Conservation (phyloP, 73 alveolate species). For the Stentor roeselii region DNA sequence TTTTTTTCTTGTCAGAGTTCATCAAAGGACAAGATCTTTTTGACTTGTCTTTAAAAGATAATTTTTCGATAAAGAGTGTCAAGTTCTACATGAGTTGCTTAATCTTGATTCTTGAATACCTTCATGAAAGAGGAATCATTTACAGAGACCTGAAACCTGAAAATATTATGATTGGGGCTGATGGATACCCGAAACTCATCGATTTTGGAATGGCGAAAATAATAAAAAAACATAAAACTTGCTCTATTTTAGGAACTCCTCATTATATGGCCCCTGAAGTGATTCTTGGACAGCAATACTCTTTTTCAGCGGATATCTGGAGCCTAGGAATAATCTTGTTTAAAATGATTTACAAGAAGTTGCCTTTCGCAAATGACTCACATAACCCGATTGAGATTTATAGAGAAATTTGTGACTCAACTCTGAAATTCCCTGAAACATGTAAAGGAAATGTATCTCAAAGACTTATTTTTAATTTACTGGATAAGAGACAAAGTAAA, state of each 20-base stretch:
- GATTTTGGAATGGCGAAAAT: slow-evolving; percentile 31
- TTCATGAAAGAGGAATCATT: neutral
- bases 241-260: slow-evolving; percentile 24
- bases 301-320: slow-evolving; percentile 21
- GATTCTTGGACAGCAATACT: slow-evolving; percentile 2
- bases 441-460: too few species aligned
- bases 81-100: neutral
- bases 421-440: neutral
- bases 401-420: neutral
- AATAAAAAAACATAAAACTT: slow-evolving; percentile 9
- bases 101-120: slow-evolving; percentile 19
- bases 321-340: slow-evolving; percentile 20
- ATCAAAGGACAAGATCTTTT: neutral
- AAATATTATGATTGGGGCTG: neutral
- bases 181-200: neutral
- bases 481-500: too few species aligned
- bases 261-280: slow-evolving; percentile 33
- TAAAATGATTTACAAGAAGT: slow-evolving; percentile 2
- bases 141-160: slow-evolving; percentile 17
- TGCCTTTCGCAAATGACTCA: slow-evolving; percentile 5
- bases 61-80: too few species aligned
- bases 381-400: neutral
- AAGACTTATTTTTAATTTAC: too few species aligned
- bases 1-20: neutral
- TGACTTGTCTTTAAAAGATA: neutral